Percentiles rank a stretch among this genome's conserved stretches.
Evolutionary conservation across 1,284 basidiomycete species (phyloP).

Genomic region (Sutorius eximius): DNA sequence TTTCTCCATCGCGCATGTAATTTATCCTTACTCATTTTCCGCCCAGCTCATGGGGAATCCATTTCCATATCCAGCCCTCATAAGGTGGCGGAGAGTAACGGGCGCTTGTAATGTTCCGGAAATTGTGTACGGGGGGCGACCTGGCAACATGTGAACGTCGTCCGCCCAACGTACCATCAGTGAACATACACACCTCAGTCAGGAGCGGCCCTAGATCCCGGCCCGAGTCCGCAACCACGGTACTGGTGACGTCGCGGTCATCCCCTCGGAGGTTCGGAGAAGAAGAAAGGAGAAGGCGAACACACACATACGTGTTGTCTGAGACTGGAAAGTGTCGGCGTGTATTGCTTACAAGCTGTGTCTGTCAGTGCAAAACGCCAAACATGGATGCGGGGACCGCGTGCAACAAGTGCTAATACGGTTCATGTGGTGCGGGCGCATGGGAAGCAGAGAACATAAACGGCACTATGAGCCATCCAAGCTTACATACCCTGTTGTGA

Average conservation of each 20-base stretch:
- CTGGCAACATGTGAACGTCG: slow-evolving; percentile 1
- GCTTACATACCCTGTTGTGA: slow-evolving; percentile 11
- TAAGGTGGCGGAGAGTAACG: not conserved
- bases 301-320: slow-evolving; percentile 11
- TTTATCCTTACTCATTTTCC: slow-evolving; percentile 16
- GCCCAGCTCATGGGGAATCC: slow-evolving; percentile 3
- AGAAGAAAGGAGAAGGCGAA: slow-evolving; percentile 2
- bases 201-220: not conserved
- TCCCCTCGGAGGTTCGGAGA: slow-evolving; percentile 26
- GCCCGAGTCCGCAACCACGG: not conserved
- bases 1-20: slow-evolving; percentile 5
- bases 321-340: not conserved
- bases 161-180: not conserved
- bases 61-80: slow-evolving; percentile 11
- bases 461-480: not conserved
- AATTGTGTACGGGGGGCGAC: not conserved
- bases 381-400: not conserved
- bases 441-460: slow-evolving; percentile 15
- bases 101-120: slow-evolving; percentile 1
- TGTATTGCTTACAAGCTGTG: slow-evolving; percentile 12
- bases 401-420: slow-evolving; percentile 8
- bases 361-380: not conserved
- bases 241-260: not conserved
- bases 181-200: not conserved
- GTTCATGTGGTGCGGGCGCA: slow-evolving; percentile 15